A percentile compares a stretch with the other conserved stretches of the same genome.
Conservation (phyloP, 441 rosid genomes). For the Gossypium trilobum region DNA sequence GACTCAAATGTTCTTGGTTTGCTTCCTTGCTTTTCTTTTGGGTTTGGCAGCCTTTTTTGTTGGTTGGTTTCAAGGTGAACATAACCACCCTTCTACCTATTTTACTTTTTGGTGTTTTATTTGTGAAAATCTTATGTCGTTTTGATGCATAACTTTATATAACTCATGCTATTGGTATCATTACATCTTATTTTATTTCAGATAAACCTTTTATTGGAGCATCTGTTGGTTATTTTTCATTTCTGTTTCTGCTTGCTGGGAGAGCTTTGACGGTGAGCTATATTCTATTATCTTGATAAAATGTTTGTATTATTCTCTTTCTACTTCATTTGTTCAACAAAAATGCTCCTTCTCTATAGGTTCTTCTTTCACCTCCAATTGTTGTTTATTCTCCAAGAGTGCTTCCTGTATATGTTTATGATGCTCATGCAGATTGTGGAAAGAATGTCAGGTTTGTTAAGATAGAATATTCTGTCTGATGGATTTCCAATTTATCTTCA, state of each 20-base stretch:
- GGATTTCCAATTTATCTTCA: not conserved
- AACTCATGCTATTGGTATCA: constrained; percentile 8
- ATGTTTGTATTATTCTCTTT: constrained; percentile 13
- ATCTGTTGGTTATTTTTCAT: constrained; percentile 96
- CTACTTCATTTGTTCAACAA: constrained; percentile 15
- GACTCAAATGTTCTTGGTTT: constrained; percentile 80
- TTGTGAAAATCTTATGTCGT: not conserved
- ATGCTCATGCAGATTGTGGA: constrained; percentile 98
- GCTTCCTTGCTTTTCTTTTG: constrained; percentile 92
- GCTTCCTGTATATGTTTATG: constrained; percentile 94
- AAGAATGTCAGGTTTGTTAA: constrained; percentile 90
- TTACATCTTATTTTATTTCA: constrained; percentile 25
- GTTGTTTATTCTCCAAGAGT: constrained; percentile 99
- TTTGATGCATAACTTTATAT: not conserved
- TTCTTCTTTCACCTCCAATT: constrained; percentile 97
- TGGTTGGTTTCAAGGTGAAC: constrained; percentile 82
- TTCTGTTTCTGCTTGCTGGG: constrained; percentile 92
- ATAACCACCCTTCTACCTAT: constrained; percentile 11
- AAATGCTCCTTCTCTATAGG: constrained; percentile 37
- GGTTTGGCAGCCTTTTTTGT: constrained; percentile 98
- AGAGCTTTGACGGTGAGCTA: constrained; percentile 90
- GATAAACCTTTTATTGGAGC: constrained; percentile 98
- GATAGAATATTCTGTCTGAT: constrained; percentile 14
- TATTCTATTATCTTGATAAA: constrained; percentile 12
- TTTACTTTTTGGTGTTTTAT: constrained; percentile 12